Base-by-base conservation (phyloP, 129 eudicot genomes). In the Flaveria ramosissima region DNA sequence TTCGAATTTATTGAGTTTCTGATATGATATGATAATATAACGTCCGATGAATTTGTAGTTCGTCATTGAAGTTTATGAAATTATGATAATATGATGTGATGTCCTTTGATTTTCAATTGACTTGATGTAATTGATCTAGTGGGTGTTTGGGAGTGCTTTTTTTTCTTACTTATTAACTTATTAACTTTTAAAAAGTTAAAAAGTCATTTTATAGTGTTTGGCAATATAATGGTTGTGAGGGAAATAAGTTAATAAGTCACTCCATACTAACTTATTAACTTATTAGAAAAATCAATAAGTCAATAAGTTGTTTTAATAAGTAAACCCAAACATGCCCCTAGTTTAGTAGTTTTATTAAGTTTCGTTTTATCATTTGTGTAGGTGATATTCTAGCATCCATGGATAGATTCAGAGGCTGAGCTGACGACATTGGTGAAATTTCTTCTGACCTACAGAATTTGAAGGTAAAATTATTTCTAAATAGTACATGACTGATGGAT, bases 21-120 rank as follows among this genome's bases (percentile, higher is more conserved):
- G 79, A 62, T 75, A 62, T 75, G 72, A 75, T 62, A n/a, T 62
- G 61, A 62, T 24, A 7, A 61, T 62, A 59, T 55, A 14, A n/a
- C 30, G 20, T 30, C 9, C 68, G 42, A 56, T 56, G 56, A 73
- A 73, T 39, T 39, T 11, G 23, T 20, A 74, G 27, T 20, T 43
- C 57, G 1, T 12, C 64, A 8, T 43, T 42, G 4, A 68, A 68
- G 72, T 15, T 73, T 27, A 20, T 73, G 55, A 55, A 36, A 30
- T 30, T 30, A 0, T 30, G 6, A 26, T 53, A 30, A 3, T 30
- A 30, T 30, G 6, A 9, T 53, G 46, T 9, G 24, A 71, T 71
- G 45, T 13, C 4, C 0, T 72, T 72, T 41, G 7, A 56, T n/a
- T 36, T 15, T 15, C 36, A 24, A 15, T 11, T 42, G 70, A 45